Evolutionary conservation across 257 asterid genomes (phyloP), one percentile per base, ranked within the genome.

Genomic region (Parsonsia alboflavescens): DNA sequence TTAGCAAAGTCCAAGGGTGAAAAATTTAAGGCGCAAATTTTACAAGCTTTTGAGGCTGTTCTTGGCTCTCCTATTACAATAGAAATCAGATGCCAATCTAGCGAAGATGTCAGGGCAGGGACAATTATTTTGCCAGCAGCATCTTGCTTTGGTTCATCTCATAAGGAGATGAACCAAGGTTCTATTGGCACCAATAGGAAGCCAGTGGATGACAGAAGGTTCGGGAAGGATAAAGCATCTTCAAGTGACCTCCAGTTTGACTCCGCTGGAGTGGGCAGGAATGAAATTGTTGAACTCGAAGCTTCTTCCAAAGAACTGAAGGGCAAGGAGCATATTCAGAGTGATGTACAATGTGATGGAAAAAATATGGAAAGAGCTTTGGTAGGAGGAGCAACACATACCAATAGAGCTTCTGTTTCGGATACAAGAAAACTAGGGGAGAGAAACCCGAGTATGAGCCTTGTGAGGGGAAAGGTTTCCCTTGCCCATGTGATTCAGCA

Each of bases 401-500:
- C 54, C 49, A 73, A 67, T 10, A 76, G 41, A 13, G 16, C 73
- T 22, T 33, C 82, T 30, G 42, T 80, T 69, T 54, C 85, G 10
- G 89, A 80, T 53, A 75, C 77, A 61, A 84, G 85, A 73, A 77
- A 75, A 72, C 75, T 77, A 28, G 91, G 88, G 56, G 90, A 89
- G 22, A 73, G 81, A 80, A 90, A 79, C 67, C 92, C 73, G 78
- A 90, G 86, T 75, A 88, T 87, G 84, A 89, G 97, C 86, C 83
- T 95, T 41, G 98, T 92, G 68, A 87, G 84, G 86, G 71, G 98
- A 75, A 92, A 88, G 86, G 89, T 90, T 68, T 90, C 99, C 73
- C 96, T 95, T 79, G 99, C 96, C 72, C 92, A 88, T 67, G 96
- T 95, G 77, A 87, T 95, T 82, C 96, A 92, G 85, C 98, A 88